Evolutionary conservation across 108 stramenopile genomes (phyloP), one percentile per base, ranked within the genome.

Genomic region (Discostella stelligeroides): DNA sequence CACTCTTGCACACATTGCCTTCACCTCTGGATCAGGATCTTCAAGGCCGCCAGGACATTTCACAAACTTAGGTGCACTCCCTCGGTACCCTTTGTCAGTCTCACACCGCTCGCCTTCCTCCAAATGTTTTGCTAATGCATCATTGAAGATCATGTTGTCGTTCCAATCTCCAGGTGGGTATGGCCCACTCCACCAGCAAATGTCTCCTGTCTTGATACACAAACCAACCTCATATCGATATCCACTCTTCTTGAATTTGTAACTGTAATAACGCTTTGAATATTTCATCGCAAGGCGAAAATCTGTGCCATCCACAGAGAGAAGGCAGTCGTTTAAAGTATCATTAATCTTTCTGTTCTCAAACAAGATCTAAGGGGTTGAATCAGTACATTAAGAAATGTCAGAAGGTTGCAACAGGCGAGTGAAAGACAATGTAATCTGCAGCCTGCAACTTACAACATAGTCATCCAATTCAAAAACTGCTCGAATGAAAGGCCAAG

Each of bases 111-210:
- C 69, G 0, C 6, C 60, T 21, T 21, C 23, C 18, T 41, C 60
- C 23, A 77, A 46, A 4, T 48, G 2, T 29, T 54, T 15, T 0
- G 42, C 39, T 30, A 77, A 30, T 0, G 15, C 18, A 30, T 29
- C 14, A 11, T 66, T 57, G 25, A 70, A 77, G 13, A 77, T 70
- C 18, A 24, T n/a, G 18, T 51, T 3, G 61, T 77, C 69, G 34
- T 55, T 55, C 29, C 20, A 63, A 14, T 34, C 25, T 12, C 71
- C 71, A 24, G 62, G 38, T n/a, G 17, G 23, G 40, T 28, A 64
- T 21, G 80, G 80, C 10, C 80, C 80, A 75, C 40, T 2, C 14
- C 42, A 37, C 73, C 73, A 81, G 42, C 43, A 56, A 48, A 74
- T 63, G 39, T 75, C 42, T 1, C 73, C 68, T 10, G 62, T 48